Percentiles rank a stretch among this genome's conserved stretches.
Evolutionary conservation across 2,329 filamentous ascomycete species (phyloP).

Genomic region (Pochonia chlamydosporia): DNA sequence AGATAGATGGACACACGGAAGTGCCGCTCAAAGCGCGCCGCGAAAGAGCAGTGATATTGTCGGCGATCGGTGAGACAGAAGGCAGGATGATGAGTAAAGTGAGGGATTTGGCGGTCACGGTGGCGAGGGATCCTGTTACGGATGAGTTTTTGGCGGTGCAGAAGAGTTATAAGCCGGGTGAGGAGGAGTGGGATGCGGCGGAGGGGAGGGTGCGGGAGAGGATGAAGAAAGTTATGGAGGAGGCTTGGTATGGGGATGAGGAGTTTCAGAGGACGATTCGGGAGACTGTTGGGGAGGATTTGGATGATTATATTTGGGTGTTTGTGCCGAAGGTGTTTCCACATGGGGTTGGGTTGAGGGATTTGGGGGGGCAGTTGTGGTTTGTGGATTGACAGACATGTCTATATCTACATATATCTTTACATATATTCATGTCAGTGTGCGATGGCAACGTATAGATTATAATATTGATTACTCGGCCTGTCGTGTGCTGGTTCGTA

Average conservation of each 20-base stretch:
- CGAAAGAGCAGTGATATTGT: conserved; percentile 8
- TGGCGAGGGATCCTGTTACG: conserved; percentile 7
- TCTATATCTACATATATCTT: too few relatives aligned
- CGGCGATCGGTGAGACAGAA: conserved; percentile 7
- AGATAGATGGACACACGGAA: background rate
- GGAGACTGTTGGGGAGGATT: conserved; percentile 9
- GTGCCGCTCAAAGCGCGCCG: conserved; percentile 4
- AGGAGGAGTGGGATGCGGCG: conserved; percentile 8
- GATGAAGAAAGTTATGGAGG: conserved; percentile 10
- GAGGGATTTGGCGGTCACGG: conserved; percentile 1
- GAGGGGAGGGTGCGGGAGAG: background rate
- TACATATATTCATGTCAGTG: too few relatives aligned
- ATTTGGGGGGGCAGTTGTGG: conserved; percentile 10
- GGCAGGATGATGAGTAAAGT: conserved; percentile 7
- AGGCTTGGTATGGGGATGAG: conserved; percentile 8
- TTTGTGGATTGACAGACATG: conserved; percentile 12
- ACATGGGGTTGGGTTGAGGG: conserved; percentile 6
- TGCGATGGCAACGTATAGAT: too few relatives aligned
- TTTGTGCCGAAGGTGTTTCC: conserved; percentile 13
- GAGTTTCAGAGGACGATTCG: conserved; percentile 7
- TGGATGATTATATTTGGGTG: conserved; percentile 14
- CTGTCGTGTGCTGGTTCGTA: too few relatives aligned
- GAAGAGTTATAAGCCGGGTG: background rate
- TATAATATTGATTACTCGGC: too few relatives aligned
- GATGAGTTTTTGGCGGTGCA: conserved; percentile 1